Evolutionary conservation across 768 basidiomycete genomes (phyloP).

Genomic region (Psilocybe cubensis): DNA sequence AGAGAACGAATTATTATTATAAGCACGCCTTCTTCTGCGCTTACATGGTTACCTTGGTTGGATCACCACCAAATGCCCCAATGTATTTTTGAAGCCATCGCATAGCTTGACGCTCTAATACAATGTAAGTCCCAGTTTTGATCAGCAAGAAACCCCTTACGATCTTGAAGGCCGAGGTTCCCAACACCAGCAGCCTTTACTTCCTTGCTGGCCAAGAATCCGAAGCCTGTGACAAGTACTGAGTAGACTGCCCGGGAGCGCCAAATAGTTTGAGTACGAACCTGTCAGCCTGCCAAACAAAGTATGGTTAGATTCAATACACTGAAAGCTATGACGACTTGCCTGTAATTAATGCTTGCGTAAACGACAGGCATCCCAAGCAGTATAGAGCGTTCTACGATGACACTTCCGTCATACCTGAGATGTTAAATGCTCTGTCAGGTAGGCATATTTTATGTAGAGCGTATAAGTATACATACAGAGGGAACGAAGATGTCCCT

Average conservation of each 20-base stretch:
- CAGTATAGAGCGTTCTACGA: conserved; percentile 50
- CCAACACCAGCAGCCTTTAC: conserved; percentile 54
- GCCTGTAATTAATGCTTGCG: conserved; percentile 59
- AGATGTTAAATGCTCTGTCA: not conserved
- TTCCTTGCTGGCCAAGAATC: conserved; percentile 56
- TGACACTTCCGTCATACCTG: conserved; percentile 47
- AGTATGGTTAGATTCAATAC: not conserved
- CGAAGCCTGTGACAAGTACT: conserved; percentile 38
- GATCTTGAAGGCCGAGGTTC: conserved; percentile 70
- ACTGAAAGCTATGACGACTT: not conserved
- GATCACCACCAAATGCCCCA: conserved; percentile 65
- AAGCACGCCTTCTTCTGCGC: too few species aligned
- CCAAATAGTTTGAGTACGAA: not conserved
- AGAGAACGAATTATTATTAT: not conserved
- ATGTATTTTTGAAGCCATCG: conserved; percentile 74
- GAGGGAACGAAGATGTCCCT: conserved; percentile 32
- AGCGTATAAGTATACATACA: conserved; percentile 22
- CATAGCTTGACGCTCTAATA: conserved; percentile 58
- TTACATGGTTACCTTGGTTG: conserved; percentile 60
- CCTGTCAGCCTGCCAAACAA: conserved; percentile 9
- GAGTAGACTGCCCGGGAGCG: not conserved
- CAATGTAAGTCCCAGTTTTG: not conserved
- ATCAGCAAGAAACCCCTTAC: conserved; percentile 33
- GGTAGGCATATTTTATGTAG: not conserved
- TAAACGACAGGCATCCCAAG: conserved; percentile 49